phyloP scores from a whole-genome alignment of 2,329 filamentous ascomycete species.

The Penicillium paneum region DNA sequence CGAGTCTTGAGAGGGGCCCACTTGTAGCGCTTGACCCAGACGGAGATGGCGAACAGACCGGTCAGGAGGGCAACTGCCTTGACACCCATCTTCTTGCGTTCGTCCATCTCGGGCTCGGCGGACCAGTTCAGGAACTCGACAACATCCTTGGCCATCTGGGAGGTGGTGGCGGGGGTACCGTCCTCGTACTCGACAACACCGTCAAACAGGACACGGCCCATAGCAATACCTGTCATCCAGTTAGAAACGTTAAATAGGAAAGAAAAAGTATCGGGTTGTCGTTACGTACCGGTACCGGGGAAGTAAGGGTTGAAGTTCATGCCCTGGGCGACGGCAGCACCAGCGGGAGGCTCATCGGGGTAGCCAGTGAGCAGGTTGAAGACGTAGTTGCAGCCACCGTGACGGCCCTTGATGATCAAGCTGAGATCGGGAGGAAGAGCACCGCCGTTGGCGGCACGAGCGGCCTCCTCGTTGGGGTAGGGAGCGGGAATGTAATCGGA shows the following conservation, averaged over 20 bases:
- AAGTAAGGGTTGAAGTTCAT: conserved; percentile 99
- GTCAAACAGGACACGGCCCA: conserved; percentile 98
- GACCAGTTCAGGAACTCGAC: conserved; percentile 99
- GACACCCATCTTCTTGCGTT: conserved; percentile 99
- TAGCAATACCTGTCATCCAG: conserved; percentile 65
- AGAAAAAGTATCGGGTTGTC: not conserved
- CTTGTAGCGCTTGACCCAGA: conserved; percentile 99
- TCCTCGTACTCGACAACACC: conserved; percentile 98
- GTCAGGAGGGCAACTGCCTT: conserved; percentile 83
- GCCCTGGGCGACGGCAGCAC: conserved; percentile 77
- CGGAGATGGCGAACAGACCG: conserved; percentile 77
- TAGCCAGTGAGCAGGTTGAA: conserved; percentile 96
- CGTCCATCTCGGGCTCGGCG: conserved; percentile 97
- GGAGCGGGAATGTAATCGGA: conserved; percentile 93
- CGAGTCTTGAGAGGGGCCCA: conserved; percentile 95
- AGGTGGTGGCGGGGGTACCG: conserved; percentile 86
- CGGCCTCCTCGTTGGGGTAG: conserved; percentile 99
- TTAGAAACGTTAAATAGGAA: conserved; percentile 13
- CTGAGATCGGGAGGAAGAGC: conserved; percentile 95
- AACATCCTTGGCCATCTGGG: conserved; percentile 99
- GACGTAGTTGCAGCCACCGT: conserved; percentile 98
- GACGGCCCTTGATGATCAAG: conserved; percentile 94
- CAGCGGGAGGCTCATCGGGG: conserved; percentile 91
- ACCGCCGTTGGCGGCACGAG: conserved; percentile 96
- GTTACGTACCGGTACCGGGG: conserved; percentile 75